Evolutionary conservation across 352 stramenopile species (phyloP), one percentile per base, ranked within the genome.

Genomic region (Phytophthora cryptogea): DNA sequence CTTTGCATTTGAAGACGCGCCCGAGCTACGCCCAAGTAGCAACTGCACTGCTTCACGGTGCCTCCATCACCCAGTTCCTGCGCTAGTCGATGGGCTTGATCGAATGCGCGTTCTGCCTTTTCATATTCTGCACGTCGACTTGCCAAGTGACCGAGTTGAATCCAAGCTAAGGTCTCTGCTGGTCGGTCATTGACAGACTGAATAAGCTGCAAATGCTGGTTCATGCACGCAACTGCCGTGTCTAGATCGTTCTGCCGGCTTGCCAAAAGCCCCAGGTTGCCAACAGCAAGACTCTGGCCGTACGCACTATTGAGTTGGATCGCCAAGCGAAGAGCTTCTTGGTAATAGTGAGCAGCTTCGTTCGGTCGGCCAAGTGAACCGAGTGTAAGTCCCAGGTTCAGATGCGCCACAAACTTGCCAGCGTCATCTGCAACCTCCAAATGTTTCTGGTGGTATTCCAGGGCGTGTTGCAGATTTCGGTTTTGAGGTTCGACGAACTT

Each of bases 161-260:
- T 91, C 86, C 85, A 96, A 8, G 88, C 84, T 45, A 92, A 93
- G 8, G 83, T 79, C 59, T 97, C 88, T 0, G 75, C 85, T 11
- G 80, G 63, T 8, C 70, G 76, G 61, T 96, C 87, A 32, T 80
- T 82, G 14, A 96, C 78, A 27, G 81, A 88, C 66, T 96, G 87
- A 17, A 94, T 86, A 9, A 96, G 80, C 65, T 97, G 88, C 8
- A 97, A 54, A 59, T 96, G 87, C 70, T 96, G 89, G 51, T 97
- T 89, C 67, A 97, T 86, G 54, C 88, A 97, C 6, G 88, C 84
- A 8, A 74, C 60, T 0, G 88, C 87, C 4, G 87, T 96, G 8
- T 88, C 70, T 13, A 85, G 30, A 48, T 96, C 89, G 30, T 82
- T 83, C 55, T 96, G 87, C n/a, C 86, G 74, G 44, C 86, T 90